These are phyloP conservation scores for Sordariomycetes sp. DNA, from an alignment of 2,329 filamentous ascomycete species.

Conservation along the genomic window DNA sequence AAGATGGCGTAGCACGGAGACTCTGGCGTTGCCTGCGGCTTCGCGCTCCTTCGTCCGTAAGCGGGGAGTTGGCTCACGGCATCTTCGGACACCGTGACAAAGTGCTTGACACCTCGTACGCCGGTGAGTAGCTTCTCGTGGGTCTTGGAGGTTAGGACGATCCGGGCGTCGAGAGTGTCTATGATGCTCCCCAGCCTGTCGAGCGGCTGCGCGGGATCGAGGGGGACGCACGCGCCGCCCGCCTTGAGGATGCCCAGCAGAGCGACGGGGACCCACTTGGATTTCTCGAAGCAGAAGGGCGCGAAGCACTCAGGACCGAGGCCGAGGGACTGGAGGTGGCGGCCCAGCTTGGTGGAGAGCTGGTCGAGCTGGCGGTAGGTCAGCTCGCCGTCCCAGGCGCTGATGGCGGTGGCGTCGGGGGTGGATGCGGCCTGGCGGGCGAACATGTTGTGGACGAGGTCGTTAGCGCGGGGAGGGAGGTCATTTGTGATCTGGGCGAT, in stretches of 20 bases:
- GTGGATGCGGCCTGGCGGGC: not conserved
- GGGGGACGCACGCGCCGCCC: constrained; percentile 33
- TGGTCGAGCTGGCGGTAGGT: constrained; percentile 33
- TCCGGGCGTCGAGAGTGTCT: constrained; percentile 26
- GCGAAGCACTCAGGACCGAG: constrained; percentile 27
- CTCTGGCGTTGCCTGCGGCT: constrained; percentile 18
- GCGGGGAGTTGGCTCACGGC: not conserved
- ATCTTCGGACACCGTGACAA: not conserved
- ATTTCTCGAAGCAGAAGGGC: constrained; percentile 40
- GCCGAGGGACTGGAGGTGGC: constrained; percentile 23
- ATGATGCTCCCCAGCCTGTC: constrained; percentile 31
- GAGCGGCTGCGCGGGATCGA: constrained; percentile 33
- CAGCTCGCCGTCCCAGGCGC: constrained; percentile 37
- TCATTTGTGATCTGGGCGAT: not conserved
- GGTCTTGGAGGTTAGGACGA: constrained; percentile 23
- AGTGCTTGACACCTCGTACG: constrained; percentile 6
- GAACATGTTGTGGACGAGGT: not conserved
- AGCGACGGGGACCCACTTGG: constrained; percentile 31
- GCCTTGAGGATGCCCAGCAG: constrained; percentile 36
- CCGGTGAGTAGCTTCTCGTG: too few relatives aligned
- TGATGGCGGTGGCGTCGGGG: constrained; percentile 29
- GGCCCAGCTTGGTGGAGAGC: constrained; percentile 28
- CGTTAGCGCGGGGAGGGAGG: not conserved
- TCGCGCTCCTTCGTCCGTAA: not conserved
- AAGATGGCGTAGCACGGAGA: constrained; percentile 47